Conservation (phyloP, 2,329 filamentous ascomycete species). For the Pseudomassariella vexata region DNA sequence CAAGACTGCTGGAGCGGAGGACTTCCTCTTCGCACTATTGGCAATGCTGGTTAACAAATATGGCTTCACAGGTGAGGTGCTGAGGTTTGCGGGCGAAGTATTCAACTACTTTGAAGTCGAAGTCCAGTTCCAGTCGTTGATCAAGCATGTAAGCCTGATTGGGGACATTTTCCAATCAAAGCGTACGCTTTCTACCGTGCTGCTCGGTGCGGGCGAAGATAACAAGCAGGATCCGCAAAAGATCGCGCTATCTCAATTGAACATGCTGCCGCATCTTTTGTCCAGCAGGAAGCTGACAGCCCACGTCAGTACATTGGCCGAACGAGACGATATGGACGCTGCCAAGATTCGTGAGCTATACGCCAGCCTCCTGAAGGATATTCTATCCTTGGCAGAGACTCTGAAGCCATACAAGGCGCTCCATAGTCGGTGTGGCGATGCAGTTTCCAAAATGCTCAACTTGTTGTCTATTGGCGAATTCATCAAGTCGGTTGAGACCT, state of each 20-base stretch:
- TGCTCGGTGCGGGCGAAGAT: conserved; percentile 56
- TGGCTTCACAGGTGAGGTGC: conserved; percentile 65
- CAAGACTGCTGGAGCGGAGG: conserved; percentile 75
- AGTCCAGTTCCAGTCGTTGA: conserved; percentile 72
- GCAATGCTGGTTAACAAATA: conserved; percentile 91
- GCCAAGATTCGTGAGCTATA: conserved; percentile 65
- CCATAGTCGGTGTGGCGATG: conserved; percentile 57
- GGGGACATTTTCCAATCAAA: conserved; percentile 71
- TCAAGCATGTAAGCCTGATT: conserved; percentile 70
- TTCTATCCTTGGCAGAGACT: conserved; percentile 60
- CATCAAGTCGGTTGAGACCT: conserved; percentile 76
- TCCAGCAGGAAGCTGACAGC: conserved; percentile 50
- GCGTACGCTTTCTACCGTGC: conserved; percentile 63
- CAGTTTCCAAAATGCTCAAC: conserved; percentile 74
- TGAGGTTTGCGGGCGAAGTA: conserved; percentile 70
- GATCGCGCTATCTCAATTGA: conserved; percentile 48
- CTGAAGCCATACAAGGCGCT: conserved; percentile 51
- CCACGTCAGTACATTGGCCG: conserved; percentile 51
- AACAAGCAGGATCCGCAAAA: conserved; percentile 41
- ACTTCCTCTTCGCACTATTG: conserved; percentile 82
- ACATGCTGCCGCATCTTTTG: conserved; percentile 52
- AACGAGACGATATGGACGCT: conserved; percentile 58
- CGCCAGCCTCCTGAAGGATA: conserved; percentile 59
- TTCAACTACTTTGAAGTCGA: conserved; percentile 67
- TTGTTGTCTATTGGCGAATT: conserved; percentile 84